Percentiles rank a stretch among this genome's conserved stretches.
phyloP scores from a whole-genome alignment of 108 stramenopile genomes.

The Skeletonema marinoi region DNA sequence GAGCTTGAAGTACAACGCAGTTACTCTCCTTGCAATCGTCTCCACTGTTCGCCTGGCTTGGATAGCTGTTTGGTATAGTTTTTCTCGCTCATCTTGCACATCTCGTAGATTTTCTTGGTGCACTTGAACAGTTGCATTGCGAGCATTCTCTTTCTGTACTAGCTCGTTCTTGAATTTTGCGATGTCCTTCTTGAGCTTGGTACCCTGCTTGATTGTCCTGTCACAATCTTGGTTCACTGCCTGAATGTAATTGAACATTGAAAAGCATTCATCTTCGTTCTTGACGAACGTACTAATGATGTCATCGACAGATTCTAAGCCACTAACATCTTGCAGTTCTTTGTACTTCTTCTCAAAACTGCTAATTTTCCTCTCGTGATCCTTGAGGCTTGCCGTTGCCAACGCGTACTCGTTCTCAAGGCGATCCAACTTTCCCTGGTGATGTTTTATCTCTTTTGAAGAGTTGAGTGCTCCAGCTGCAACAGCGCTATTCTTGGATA shows the following conservation, averaged over 20 bases:
- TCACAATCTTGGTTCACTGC: constrained; percentile 75
- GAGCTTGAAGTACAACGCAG: constrained; percentile 70
- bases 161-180: constrained; percentile 52
- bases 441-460: constrained; percentile 29
- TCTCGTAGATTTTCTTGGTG: constrained; percentile 49
- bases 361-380: constrained; percentile 39
- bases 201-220: constrained; percentile 40
- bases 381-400: constrained; percentile 13
- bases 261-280: constrained; percentile 74
- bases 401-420: constrained; percentile 44
- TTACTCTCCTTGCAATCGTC: constrained; percentile 64
- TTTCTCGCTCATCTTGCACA: constrained; percentile 49
- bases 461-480: constrained; percentile 3
- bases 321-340: constrained; percentile 44
- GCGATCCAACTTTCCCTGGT: constrained; percentile 32
- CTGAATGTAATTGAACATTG: constrained; percentile 77
- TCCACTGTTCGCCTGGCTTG: constrained; percentile 59
- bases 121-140: constrained; percentile 46
- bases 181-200: constrained; percentile 54
- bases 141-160: constrained; percentile 51
- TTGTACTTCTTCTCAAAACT: constrained; percentile 35
- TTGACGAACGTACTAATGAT: constrained; percentile 39
- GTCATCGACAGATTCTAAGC: constrained; percentile 34
- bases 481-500: background rate
- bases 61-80: constrained; percentile 36